Base-by-base conservation (phyloP, 805 yeast species). In the Metschnikowia colocasiae region DNA sequence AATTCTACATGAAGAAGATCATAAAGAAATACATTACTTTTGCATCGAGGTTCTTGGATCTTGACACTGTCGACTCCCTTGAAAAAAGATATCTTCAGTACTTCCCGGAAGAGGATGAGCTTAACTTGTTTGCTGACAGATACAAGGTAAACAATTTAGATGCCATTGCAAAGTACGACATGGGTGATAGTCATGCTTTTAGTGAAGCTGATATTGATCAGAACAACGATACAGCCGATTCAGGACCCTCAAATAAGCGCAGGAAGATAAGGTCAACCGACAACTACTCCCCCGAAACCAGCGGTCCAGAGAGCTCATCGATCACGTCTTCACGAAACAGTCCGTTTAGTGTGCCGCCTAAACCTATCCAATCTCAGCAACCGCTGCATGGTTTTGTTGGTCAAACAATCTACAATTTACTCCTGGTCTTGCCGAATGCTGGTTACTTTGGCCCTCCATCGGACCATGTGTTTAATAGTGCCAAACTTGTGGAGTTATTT, bases 1-100 rank as follows among this genome's bases (percentile, higher is more conserved):
- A 69, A 43, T 42, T 43, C 15, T 60, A 55, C 41, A 55, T 71
- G 46, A 63, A 61, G 45, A 62, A 57, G 39, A 59, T 73, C 36
- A 63, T 68, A 44, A 66, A 62, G 40, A 63, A 75, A 38, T 87
- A 85, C 65, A 76, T 87, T 40, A 70, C 75, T 42, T 84, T 83
- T 60, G 95, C 91, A 52, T 73, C 85, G 1, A 76, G 76, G 45
- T 82, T 78, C 59, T 87, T 92, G 30, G 90, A 85, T 54, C 64
- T 87, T 19, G 76, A 79, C 38, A 84, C 87, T 12, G 81, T 90
- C 5, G 69, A 76, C 40, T 74, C 79, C 42, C 74, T 92, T 39
- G 90, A 87, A 52, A 74, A 71, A 47, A 76, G 95, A 51, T 90
- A 76, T 63, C 68, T 75, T 27, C 82, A 80, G 50, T 65, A 75